Conservation (phyloP, 75 land plant genomes). For the Selaginella moellendorffii region DNA sequence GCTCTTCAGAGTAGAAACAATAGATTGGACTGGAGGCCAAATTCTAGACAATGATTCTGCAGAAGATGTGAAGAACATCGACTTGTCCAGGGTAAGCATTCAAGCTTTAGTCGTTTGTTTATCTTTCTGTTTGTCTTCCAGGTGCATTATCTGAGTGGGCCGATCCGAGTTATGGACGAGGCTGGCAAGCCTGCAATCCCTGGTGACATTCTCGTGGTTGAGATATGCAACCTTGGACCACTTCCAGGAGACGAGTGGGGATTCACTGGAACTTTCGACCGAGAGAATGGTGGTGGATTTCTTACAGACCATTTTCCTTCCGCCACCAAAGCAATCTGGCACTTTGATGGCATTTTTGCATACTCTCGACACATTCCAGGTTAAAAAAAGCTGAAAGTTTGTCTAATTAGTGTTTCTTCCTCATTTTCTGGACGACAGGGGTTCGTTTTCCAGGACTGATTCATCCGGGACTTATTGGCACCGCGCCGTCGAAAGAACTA, state of each 20-base stretch:
- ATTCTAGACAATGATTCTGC: conserved; percentile 17
- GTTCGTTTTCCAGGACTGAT: conserved; percentile 87
- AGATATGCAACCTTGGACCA: conserved; percentile 16
- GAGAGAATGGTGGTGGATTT: conserved; percentile 24
- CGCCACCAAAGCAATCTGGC: conserved; percentile 23
- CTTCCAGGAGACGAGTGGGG: conserved; percentile 21
- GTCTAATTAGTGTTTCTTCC: background rate
- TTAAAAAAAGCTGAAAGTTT: background rate
- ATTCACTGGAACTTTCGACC: conserved; percentile 18
- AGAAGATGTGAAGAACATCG: conserved; percentile 12
- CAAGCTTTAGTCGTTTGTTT: background rate
- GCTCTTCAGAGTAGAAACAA: conserved; percentile 17
- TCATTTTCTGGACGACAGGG: conserved; percentile 26
- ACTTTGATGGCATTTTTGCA: conserved; percentile 24
- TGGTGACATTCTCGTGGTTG: conserved; percentile 21
- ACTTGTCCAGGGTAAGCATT: background rate
- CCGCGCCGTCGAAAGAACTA: conserved; percentile 85
- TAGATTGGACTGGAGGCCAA: conserved; percentile 17
- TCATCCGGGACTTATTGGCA: conserved; percentile 91
- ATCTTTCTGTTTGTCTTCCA: conserved; percentile 7
- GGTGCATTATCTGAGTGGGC: conserved; percentile 21
- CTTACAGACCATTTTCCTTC: conserved; percentile 18
- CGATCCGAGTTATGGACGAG: conserved; percentile 13
- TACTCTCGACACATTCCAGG: conserved; percentile 25
- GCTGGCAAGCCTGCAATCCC: conserved; percentile 17